Evolutionary conservation across 2,329 filamentous ascomycete species (phyloP), one percentile per base, ranked within the genome.

Genomic region (Fusarium neocosmosporiellum): DNA sequence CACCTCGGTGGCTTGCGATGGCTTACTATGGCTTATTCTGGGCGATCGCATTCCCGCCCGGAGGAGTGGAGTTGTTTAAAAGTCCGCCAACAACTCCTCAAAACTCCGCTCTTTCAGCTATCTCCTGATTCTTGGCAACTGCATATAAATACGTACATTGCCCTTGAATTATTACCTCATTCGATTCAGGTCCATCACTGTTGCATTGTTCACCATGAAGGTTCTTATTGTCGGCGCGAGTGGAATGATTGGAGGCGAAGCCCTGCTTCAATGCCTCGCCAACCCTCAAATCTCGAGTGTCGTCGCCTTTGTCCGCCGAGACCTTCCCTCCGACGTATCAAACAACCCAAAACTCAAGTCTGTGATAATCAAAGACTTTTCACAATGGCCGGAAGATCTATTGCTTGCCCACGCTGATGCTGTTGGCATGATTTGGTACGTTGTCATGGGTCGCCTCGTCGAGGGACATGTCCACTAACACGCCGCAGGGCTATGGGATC

Each of bases 201-300:
- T 20, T 31, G 16, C 2, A 53, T 53, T 53, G 27, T 9, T 37
- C 59, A 59, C 9, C 33, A 83, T 83, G 81, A 83, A 83, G 59
- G 66, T 83, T 59, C 80, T 83, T 41, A 74, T 83, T 18, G 73
- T 75, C 16, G 81, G 81, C 33, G 81, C 80, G 0, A 80, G 74
- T 14, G 81, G 81, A 2, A 76, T 70, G 7, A 81, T 83, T 48
- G 81, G 81, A 55, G 64, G 80, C 54, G 78, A 77, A 57, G 80
- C 72, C 9, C 73, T 83, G 13, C 65, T 43, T 13, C 80, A 81
- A 46, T 80, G 80, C 18, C 81, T 83, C 33, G 67, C 72, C 2
- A 79, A 80, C 57, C 79, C 80, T 5, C 61, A 43, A 0, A 73
- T 83, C 14, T 74, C 79, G 0, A 73, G 50, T 2, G 76, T 82